phyloP scores from a whole-genome alignment of 169 alveolate genomes.

The Plasmodium inui region DNA sequence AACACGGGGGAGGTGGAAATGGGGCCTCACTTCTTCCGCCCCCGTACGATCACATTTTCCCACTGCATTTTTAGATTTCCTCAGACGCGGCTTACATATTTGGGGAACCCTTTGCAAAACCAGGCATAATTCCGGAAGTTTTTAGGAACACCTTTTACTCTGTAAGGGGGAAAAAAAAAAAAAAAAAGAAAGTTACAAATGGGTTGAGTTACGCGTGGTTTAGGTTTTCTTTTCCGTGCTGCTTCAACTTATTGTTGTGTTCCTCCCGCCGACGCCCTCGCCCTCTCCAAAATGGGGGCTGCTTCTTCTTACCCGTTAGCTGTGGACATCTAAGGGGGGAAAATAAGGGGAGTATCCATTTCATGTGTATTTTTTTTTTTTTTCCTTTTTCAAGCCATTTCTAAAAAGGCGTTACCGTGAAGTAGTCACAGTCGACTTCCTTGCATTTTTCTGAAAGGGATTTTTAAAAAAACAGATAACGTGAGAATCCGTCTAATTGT shows the following conservation, averaged over 20 bases:
- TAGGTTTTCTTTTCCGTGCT: neutral
- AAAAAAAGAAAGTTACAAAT: conserved; percentile 7
- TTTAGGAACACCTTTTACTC: conserved; percentile 65
- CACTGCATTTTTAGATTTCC: neutral
- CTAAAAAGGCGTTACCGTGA: conserved; percentile 42
- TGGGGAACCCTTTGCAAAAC: conserved; percentile 75
- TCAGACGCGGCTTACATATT: conserved; percentile 42
- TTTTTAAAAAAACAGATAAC: neutral
- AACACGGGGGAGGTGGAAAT: neutral
- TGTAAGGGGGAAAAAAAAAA: neutral
- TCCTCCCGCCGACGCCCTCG: too few species aligned
- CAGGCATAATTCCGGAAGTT: conserved; percentile 70
- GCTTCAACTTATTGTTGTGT: neutral
- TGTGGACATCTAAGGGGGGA: conserved; percentile 58
- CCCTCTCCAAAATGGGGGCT: neutral
- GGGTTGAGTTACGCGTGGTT: neutral
- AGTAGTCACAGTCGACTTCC: conserved; percentile 63
- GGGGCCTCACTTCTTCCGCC: neutral
- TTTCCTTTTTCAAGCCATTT: neutral
- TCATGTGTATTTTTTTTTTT: neutral
- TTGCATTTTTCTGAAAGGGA: conserved; percentile 47
- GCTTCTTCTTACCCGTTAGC: conserved; percentile 70
- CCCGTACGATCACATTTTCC: neutral
- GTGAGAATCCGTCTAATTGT: neutral
- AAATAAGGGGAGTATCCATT: neutral